These are phyloP conservation scores for Phytophthora idaei DNA, from an alignment of 352 stramenopile species.

Conservation along the genomic window DNA sequence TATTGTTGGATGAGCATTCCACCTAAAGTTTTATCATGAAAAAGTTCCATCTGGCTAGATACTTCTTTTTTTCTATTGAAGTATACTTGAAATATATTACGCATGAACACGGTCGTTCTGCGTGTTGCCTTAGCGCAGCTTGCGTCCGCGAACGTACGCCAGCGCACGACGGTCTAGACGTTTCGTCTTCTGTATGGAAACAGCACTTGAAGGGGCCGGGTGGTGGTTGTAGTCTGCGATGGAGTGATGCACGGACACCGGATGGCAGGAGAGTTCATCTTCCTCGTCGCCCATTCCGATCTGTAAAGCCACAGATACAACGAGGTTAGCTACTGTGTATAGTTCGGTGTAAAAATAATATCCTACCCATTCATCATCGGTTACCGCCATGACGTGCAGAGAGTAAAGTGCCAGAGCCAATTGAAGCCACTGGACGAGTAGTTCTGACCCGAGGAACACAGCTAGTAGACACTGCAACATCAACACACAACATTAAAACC, in stretches of 20 bases:
- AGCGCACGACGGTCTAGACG: slow-evolving; percentile 74
- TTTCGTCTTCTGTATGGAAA: slow-evolving; percentile 84
- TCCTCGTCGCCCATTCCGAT: slow-evolving; percentile 67
- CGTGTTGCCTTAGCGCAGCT: slow-evolving; percentile 52
- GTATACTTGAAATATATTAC: too few relatives aligned
- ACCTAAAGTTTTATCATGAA: too few relatives aligned
- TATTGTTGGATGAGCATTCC: too few relatives aligned
- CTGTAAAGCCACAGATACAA: slow-evolving; percentile 27
- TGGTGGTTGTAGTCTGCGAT: slow-evolving; percentile 83
- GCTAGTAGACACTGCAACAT: slow-evolving; percentile 67
- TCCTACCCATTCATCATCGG: slow-evolving; percentile 81
- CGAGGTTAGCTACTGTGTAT: neutral
- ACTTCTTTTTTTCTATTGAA: too few relatives aligned
- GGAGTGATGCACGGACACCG: slow-evolving; percentile 65
- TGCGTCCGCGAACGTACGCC: slow-evolving; percentile 74
- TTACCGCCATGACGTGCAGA: slow-evolving; percentile 73
- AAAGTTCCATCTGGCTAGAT: too few relatives aligned
- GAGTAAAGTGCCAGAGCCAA: slow-evolving; percentile 85
- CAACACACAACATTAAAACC: slow-evolving; percentile 4
- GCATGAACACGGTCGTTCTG: too few relatives aligned
- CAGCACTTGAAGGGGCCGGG: slow-evolving; percentile 52
- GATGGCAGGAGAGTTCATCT: slow-evolving; percentile 60
- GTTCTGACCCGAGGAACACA: slow-evolving; percentile 81
- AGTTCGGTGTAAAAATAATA: neutral
- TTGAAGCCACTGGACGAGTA: slow-evolving; percentile 87